A percentile compares a stretch with the other conserved stretches of the same genome.
phyloP scores from a whole-genome alignment of 208 protist genomes.

The Crithidia expoeki region DNA sequence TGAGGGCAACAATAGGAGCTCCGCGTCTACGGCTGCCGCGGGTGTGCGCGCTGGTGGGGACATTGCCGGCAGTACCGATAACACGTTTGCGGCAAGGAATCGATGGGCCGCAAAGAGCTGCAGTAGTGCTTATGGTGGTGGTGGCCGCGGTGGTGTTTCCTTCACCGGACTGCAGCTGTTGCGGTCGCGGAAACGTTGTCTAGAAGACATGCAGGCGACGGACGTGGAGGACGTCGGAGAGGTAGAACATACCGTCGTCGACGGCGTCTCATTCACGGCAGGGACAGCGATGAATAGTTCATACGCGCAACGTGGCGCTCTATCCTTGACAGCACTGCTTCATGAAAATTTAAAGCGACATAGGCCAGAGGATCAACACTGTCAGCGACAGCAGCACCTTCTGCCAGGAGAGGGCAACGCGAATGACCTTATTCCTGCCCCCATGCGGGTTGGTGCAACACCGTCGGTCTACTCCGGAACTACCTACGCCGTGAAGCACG shows the following conservation, averaged over 20 bases:
- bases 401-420: slow-evolving; percentile 10
- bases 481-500: not conserved
- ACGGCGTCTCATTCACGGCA: not conserved
- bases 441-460: slow-evolving; percentile 3
- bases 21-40: not conserved
- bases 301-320: not conserved
- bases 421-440: slow-evolving; percentile 27
- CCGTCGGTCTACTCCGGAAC: not conserved
- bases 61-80: not conserved
- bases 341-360: slow-evolving; percentile 23
- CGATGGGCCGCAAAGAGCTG: not conserved
- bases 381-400: slow-evolving; percentile 11
- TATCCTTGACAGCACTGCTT: not conserved
- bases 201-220: slow-evolving; percentile 60
- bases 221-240: slow-evolving; percentile 9
- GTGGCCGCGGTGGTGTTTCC: not conserved
- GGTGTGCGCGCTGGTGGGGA: not conserved
- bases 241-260: not conserved
- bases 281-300: not conserved
- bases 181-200: slow-evolving; percentile 65
- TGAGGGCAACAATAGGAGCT: not conserved
- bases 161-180: slow-evolving; percentile 54
- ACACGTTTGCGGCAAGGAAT: not conserved
- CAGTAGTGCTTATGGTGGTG: not conserved
- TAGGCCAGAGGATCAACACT: slow-evolving; percentile 20